Percentiles rank a stretch among this genome's conserved stretches.
Conservation (phyloP, 2,329 filamentous ascomycete species). For the Colletotrichum kahawae region DNA sequence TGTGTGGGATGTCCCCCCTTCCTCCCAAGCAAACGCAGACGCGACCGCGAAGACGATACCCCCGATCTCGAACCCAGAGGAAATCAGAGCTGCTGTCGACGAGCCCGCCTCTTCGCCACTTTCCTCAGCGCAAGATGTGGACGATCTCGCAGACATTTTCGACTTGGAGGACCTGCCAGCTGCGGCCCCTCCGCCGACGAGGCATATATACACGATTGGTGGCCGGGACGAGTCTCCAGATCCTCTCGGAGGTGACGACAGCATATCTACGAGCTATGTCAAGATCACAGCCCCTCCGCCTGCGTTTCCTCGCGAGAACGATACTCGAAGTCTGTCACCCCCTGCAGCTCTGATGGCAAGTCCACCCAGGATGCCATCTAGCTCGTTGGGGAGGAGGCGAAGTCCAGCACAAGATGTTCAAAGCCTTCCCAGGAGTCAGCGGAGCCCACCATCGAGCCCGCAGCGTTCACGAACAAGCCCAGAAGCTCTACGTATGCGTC, state of each 20-base stretch:
- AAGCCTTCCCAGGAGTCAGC: conserved; percentile 14
- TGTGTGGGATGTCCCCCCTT: conserved; percentile 43
- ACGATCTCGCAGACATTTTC: conserved; percentile 26
- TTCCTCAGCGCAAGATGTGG: conserved; percentile 36
- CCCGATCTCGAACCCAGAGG: not conserved
- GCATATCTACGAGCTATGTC: conserved; percentile 43
- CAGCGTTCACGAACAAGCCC: conserved; percentile 20
- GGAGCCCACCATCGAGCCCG: not conserved
- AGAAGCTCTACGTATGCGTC: not conserved
- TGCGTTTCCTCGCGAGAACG: conserved; percentile 25
- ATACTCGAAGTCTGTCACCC: not conserved
- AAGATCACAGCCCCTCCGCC: conserved; percentile 35
- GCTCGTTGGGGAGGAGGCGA: not conserved
- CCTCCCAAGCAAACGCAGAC: conserved; percentile 19
- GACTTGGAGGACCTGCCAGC: not conserved
- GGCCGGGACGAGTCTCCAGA: not conserved
- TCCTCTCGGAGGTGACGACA: conserved; percentile 31
- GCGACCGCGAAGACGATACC: not conserved
- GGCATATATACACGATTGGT: not conserved
- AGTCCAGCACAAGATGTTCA: not conserved
- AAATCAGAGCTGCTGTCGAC: not conserved
- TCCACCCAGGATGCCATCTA: not conserved
- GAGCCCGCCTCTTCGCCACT: conserved; percentile 36
- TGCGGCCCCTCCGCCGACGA: not conserved
- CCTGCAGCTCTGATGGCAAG: not conserved